These are phyloP conservation scores for Lithospermum erythrorhizon DNA, from an alignment of 257 asterid genomes.

Conservation along the genomic window DNA sequence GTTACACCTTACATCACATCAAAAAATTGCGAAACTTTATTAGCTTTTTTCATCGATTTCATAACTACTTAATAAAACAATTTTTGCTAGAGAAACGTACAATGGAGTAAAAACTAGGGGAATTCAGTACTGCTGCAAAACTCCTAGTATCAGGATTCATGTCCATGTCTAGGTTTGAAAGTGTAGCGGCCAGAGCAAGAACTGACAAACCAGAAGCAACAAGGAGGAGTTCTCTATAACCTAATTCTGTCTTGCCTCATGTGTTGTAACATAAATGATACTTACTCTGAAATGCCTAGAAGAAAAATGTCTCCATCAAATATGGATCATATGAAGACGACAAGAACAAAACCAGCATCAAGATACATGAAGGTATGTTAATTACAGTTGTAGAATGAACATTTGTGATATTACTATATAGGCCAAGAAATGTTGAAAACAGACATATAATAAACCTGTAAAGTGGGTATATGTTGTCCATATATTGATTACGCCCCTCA, in stretches of 20 bases:
- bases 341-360: constrained; percentile 42
- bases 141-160: constrained; percentile 42
- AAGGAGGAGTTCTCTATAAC: constrained; percentile 63
- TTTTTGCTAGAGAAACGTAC: constrained; percentile 45
- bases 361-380: not conserved
- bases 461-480: constrained; percentile 69
- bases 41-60: too few species aligned
- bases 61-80: too few species aligned
- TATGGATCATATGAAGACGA: constrained; percentile 74
- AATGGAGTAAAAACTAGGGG: constrained; percentile 41
- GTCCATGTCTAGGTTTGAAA: constrained; percentile 73
- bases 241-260: constrained; percentile 59
- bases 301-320: constrained; percentile 43
- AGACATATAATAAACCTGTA: constrained; percentile 40
- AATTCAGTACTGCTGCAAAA: constrained; percentile 36
- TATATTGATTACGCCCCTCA: constrained; percentile 33
- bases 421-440: not conserved
- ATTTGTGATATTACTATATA: not conserved
- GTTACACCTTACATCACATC: too few species aligned
- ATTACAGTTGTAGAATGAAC: not conserved
- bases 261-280: constrained; percentile 60
- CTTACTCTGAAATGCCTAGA: constrained; percentile 65
- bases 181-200: constrained; percentile 49
- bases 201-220: constrained; percentile 63
- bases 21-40: too few species aligned